Evolutionary conservation across 2,329 filamentous ascomycete species (phyloP), one percentile per base, ranked within the genome.

Genomic region (Nemania bipapillata): DNA sequence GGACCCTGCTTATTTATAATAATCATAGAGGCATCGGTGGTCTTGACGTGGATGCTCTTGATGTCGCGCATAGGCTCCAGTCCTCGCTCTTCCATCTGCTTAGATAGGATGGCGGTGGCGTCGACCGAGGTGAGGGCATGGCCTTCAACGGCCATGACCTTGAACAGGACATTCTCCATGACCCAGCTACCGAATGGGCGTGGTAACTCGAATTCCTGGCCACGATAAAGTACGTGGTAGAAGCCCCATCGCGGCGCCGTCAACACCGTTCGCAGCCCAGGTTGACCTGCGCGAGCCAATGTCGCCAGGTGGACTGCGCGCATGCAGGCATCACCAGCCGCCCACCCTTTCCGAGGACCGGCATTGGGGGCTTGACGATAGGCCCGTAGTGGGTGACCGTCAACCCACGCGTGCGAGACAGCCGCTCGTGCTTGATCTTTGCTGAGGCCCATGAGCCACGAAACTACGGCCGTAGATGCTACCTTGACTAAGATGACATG

Each of bases 401-500:
- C 81, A 63, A 79, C 76, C 78, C 77, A 83, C 4, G 77, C 79
- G 42, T 83, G 80, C 3, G 79, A 80, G 7, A 83, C 66, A 0
- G 80, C 77, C 4, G 76, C 73, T 37, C 76, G 71, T 0, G 80
- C 74, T 71, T 82, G 76, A 11, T 73, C 72, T 35, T 79, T 71
- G 0, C 72, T 71, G 3, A 82, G 69, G 1, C 77, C 80, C 50
- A 83, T 71, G 20, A 83, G 64, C 76, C 77, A 80, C 12, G 76
- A 75, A 4, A 80, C 75, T 11, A 81, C 76, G 3, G 81, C 80
- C 1, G 80, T 78, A 0, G 80, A 80, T 12, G 80, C 81, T 9
- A 83, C 63, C 63, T 82, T 82, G 42, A 83, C 81, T 5, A 83
- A 76, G 6, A 83, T 78, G 0, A 77, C 75, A 66, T 83, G 81